Base-by-base conservation (phyloP, 2,329 filamentous ascomycete species). In the Paraconiothyrium brasiliense region DNA sequence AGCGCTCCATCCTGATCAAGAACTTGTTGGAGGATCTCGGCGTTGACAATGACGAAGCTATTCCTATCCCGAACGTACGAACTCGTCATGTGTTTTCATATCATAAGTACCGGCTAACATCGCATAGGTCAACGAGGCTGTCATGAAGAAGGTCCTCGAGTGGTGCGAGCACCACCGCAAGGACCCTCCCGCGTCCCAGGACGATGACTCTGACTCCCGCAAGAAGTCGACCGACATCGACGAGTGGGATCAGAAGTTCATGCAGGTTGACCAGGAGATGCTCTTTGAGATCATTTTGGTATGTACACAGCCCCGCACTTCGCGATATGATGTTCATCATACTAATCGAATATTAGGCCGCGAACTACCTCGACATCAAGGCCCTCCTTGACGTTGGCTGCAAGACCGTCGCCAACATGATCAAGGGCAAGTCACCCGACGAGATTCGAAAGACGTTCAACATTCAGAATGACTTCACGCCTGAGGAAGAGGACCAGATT, bases 191-290 rank as follows among this genome's bases (percentile, higher is more conserved):
- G 87, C 89, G 65, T 85, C 90, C 57, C 88, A 89, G 73, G 94
- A 98, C 65, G 95, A 97, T 63, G 93, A 99, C 73, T 91, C 91
- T 65, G 94, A 98, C 74, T 93, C 90, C 54, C 92, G 95, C 72
- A 97, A 97, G 86, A 97, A 97, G 88, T 97, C 94, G 1, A 98
- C 95, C 50, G 95, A 99, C 73, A 99, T 99, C 69, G 95, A 98
- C 62, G 95, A 99, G 82, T 99, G 95, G 95, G 95, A 99, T 73
- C 94, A 98, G 81, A 99, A 99, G 83, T 99, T 98, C 81, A 98
- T 99, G 95, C 94, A 98, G 82, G 95, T 99, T 20, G 95, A 99
- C 79, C 95, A 99, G 78, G 95, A 99, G 83, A 98, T 99, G 95
- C 88, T 99, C 1, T 99, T 99, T 71, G 95, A 99, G 84, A 98